phyloP scores from a whole-genome alignment of 202 grass and related monocot species.

The Elaeis oleifera region DNA sequence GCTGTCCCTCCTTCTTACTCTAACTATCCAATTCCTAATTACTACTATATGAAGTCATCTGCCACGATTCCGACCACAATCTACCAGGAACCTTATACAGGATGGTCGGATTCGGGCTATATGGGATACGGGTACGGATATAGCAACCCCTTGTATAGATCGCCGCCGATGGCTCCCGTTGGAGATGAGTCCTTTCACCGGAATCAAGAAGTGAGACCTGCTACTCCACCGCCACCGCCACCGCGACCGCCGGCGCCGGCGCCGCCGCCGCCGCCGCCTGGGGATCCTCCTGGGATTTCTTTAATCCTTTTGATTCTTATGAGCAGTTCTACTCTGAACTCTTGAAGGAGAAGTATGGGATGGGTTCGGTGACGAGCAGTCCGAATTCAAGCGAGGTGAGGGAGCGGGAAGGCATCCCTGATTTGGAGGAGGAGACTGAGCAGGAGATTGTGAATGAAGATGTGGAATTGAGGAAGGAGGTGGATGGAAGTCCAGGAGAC shows the following conservation, averaged over 20 bases:
- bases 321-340: conserved; percentile 33
- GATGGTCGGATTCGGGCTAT: conserved; percentile 35
- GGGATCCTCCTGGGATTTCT: conserved; percentile 71
- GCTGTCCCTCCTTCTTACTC: background rate
- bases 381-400: conserved; percentile 87
- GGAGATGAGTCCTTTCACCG: conserved; percentile 4
- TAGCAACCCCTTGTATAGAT: conserved; percentile 26
- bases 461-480: conserved; percentile 36
- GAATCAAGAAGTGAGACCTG: conserved; percentile 21
- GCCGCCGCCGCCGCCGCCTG: background rate
- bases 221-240: conserved; percentile 22
- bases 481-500: conserved; percentile 22
- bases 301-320: conserved; percentile 69
- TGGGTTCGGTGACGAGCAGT: conserved; percentile 52
- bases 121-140: conserved; percentile 31
- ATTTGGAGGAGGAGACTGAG: conserved; percentile 90
- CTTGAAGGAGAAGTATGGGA: conserved; percentile 12
- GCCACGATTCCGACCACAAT: conserved; percentile 45
- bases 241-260: conserved; percentile 3
- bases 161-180: background rate
- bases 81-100: conserved; percentile 62
- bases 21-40: conserved; percentile 27
- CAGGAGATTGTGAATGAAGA: conserved; percentile 49
- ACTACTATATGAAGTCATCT: conserved; percentile 67
- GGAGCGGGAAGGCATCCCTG: conserved; percentile 82